Conservation (phyloP, 148 eudicot species). For the Cornus kousa region DNA sequence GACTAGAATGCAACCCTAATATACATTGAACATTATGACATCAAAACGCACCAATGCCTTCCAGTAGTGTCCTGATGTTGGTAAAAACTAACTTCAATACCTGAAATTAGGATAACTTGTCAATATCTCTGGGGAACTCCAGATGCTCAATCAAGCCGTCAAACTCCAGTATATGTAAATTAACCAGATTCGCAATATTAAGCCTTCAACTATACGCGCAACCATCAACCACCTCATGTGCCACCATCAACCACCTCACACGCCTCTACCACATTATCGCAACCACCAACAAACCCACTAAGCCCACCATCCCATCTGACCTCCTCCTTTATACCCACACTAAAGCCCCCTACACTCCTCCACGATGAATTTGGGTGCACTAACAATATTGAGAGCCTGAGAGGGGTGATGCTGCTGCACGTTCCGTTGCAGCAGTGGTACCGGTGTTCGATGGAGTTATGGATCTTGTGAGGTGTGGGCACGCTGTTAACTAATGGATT, state of each 20-base stretch:
- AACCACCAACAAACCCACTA: slow-evolving; percentile 7
- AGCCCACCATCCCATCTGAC: slow-evolving; percentile 47
- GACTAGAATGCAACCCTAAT: too few relatives aligned
- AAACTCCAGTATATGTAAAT: too few relatives aligned
- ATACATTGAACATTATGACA: too few relatives aligned
- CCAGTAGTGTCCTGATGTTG: too few relatives aligned
- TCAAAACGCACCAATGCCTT: too few relatives aligned
- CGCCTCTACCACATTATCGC: slow-evolving; percentile 40
- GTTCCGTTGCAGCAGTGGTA: slow-evolving; percentile 82
- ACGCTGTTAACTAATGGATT: slow-evolving; percentile 82
- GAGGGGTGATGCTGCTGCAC: slow-evolving; percentile 73
- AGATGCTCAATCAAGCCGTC: too few relatives aligned
- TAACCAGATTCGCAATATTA: too few relatives aligned
- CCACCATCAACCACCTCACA: slow-evolving; percentile 60
- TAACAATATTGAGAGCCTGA: slow-evolving; percentile 62
- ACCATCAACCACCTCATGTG: slow-evolving; percentile 56
- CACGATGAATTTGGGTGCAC: slow-evolving; percentile 72
- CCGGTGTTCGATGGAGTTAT: slow-evolving; percentile 75
- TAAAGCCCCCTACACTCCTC: slow-evolving; percentile 45
- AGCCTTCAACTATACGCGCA: slow-evolving; percentile 59
- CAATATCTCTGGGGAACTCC: too few relatives aligned
- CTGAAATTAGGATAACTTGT: too few relatives aligned
- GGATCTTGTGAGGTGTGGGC: slow-evolving; percentile 76
- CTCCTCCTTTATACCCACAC: slow-evolving; percentile 62
- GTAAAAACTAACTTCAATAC: too few relatives aligned